These are phyloP conservation scores for Tolypocladium tundrense DNA, from an alignment of 2,329 filamentous ascomycete genomes.

Conservation along the genomic window DNA sequence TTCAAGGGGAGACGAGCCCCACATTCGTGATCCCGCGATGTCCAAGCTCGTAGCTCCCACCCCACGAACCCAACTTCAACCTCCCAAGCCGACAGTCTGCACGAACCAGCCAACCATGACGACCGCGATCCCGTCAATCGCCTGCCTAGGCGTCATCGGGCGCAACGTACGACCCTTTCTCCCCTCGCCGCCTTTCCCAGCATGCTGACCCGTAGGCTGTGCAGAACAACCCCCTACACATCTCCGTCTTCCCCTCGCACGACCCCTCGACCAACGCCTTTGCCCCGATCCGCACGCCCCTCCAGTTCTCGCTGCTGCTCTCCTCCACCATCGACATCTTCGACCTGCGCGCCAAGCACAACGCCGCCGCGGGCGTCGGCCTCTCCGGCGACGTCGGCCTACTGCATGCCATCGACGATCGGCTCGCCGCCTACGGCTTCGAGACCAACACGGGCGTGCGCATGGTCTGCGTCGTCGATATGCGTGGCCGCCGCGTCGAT, in stretches of 20 bases:
- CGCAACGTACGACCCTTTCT: constrained; percentile 56
- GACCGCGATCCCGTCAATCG: constrained; percentile 65
- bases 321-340: constrained; percentile 92
- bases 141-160: constrained; percentile 87
- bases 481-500: constrained; percentile 58
- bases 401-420: constrained; percentile 86
- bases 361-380: constrained; percentile 37
- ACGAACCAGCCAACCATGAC: constrained; percentile 32
- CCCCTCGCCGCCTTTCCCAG: not conserved
- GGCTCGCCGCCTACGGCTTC: constrained; percentile 88
- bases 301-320: constrained; percentile 87
- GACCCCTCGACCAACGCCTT: constrained; percentile 42
- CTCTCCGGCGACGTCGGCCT: constrained; percentile 80
- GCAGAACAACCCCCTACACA: constrained; percentile 93
- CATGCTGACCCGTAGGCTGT: not conserved
- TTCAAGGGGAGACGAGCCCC: not conserved
- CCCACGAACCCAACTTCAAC: not conserved
- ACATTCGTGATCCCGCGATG: not conserved
- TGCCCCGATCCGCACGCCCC: constrained; percentile 53
- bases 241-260: constrained; percentile 77
- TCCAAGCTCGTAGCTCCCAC: not conserved
- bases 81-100: not conserved
- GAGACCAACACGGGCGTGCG: constrained; percentile 92
- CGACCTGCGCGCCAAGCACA: constrained; percentile 68
- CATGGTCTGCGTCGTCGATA: constrained; percentile 83